phyloP scores from a whole-genome alignment of 106 monocot genomes.

The Dendrobium officinale region DNA sequence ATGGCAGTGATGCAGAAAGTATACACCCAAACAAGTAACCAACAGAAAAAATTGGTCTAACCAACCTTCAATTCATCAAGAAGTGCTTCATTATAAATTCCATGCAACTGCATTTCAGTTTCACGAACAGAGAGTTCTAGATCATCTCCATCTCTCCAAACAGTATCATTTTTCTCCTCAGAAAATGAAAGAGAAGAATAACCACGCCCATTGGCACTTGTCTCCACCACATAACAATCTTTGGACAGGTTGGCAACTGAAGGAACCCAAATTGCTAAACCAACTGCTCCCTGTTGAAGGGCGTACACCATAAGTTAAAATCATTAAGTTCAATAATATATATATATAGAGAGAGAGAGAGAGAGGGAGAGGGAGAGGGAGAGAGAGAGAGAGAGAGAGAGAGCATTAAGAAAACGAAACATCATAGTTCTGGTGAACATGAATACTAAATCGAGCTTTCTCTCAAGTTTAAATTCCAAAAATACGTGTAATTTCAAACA shows the following conservation, averaged over 20 bases:
- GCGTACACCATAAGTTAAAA: not conserved
- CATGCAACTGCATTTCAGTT: slow-evolving; percentile 22
- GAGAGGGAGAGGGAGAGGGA: not conserved
- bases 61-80: slow-evolving; percentile 91
- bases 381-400: not conserved
- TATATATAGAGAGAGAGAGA: not conserved
- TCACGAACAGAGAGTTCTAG: slow-evolving; percentile 60
- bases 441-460: not conserved
- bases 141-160: slow-evolving; percentile 44
- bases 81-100: slow-evolving; percentile 50
- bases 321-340: not conserved
- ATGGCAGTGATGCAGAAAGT: not conserved
- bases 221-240: slow-evolving; percentile 35
- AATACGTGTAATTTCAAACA: not conserved
- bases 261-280: slow-evolving; percentile 99
- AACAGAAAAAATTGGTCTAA: not conserved
- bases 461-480: not conserved
- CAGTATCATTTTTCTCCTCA: slow-evolving; percentile 50
- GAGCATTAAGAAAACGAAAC: not conserved
- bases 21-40: not conserved
- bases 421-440: not conserved
- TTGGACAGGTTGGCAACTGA: slow-evolving; percentile 77
- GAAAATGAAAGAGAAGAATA: slow-evolving; percentile 60
- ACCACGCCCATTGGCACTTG: slow-evolving; percentile 27
- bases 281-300: slow-evolving; percentile 82